These are phyloP conservation scores for Gracilaria domingensis DNA, from an alignment of 23 red algal species.

Conservation along the genomic window DNA sequence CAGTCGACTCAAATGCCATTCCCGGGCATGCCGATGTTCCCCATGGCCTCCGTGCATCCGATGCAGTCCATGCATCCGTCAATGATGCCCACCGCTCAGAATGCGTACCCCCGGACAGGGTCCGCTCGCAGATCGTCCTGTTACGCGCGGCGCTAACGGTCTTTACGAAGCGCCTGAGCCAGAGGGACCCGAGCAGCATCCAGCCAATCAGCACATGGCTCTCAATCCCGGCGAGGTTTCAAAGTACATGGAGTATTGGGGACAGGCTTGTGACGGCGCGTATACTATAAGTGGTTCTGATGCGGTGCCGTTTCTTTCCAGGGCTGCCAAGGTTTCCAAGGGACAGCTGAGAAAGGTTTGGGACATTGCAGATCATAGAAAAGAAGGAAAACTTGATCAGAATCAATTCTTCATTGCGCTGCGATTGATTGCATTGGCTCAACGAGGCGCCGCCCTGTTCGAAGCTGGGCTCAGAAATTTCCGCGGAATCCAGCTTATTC, in stretches of 20 bases:
- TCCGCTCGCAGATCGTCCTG: constrained; percentile 54
- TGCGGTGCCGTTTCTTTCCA: constrained; percentile 74
- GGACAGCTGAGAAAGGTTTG: constrained; percentile 86
- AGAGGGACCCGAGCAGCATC: constrained; percentile 64
- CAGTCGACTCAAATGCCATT: constrained; percentile 27
- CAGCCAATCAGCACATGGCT: constrained; percentile 69
- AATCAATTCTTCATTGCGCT: constrained; percentile 96
- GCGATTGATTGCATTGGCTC: constrained; percentile 90
- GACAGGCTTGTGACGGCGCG: constrained; percentile 64
- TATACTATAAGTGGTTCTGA: constrained; percentile 57
- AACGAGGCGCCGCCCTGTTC: constrained; percentile 89
- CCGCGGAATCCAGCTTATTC: constrained; percentile 90
- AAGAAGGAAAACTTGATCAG: constrained; percentile 75
- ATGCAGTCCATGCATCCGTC: constrained; percentile 43
- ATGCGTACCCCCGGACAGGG: constrained; percentile 60
- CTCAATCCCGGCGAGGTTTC: constrained; percentile 78
- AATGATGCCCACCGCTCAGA: constrained; percentile 54
- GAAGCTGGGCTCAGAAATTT: constrained; percentile 89
- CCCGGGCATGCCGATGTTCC: constrained; percentile 23
- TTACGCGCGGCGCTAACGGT: constrained; percentile 60
- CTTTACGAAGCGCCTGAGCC: constrained; percentile 66
- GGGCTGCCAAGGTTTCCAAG: constrained; percentile 76
- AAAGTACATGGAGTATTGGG: constrained; percentile 77
- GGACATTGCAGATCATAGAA: constrained; percentile 86
- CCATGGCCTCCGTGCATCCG: constrained; percentile 9